phyloP scores from a whole-genome alignment of 140 eudicot species.

The Anethum foeniculum region DNA sequence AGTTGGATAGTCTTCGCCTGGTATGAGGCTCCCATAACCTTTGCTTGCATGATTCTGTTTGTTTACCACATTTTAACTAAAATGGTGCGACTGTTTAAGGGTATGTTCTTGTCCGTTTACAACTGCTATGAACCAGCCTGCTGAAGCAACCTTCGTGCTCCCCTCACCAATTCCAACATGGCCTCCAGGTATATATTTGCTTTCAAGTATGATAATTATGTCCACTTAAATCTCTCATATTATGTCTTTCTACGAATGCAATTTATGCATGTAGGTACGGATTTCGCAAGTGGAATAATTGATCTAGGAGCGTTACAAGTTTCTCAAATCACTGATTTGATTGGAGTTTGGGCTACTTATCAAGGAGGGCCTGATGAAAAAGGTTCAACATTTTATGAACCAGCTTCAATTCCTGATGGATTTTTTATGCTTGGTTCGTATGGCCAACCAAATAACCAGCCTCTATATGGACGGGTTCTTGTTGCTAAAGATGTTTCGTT shows the following conservation, averaged over 20 bases:
- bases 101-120: background rate
- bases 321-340: constrained; percentile 34
- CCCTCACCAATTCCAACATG: background rate
- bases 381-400: constrained; percentile 51
- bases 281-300: constrained; percentile 55
- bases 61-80: background rate
- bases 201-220: background rate
- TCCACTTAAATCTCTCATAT: background rate
- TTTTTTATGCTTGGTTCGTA: constrained; percentile 52
- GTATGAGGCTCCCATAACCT: background rate
- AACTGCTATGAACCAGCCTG: background rate
- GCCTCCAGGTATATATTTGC: background rate
- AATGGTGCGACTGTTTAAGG: background rate
- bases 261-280: constrained; percentile 25
- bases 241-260: background rate
- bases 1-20: background rate
- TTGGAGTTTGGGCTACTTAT: constrained; percentile 43
- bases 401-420: constrained; percentile 50
- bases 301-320: constrained; percentile 67
- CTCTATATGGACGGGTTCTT: constrained; percentile 53
- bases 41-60: background rate
- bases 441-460: constrained; percentile 45
- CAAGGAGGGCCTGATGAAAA: constrained; percentile 58
- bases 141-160: background rate
- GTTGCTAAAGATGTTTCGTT: constrained; percentile 25